Base-by-base conservation (phyloP, 495 filamentous ascomycete species). In the Barbatosphaeria neglecta region DNA sequence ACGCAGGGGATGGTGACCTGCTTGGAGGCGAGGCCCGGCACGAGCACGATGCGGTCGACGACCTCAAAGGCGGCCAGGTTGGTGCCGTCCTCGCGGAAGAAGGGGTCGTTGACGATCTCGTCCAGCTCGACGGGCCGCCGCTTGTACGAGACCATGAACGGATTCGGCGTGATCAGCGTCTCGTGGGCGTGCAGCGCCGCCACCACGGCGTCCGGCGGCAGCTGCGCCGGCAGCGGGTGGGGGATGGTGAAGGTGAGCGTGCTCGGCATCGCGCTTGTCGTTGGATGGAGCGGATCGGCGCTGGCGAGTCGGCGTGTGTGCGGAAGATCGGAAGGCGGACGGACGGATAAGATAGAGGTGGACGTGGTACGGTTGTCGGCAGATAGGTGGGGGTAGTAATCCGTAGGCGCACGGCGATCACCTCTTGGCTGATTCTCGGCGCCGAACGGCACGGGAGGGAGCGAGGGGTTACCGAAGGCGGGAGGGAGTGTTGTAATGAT, bases 81-180 rank as follows among this genome's bases (percentile, higher is more conserved):
- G n/a, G n/a, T 33, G 22, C 59, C 57, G 47, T 58, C 50, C 0
- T 53, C 39, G 44, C 22, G 50, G 53, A 67, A 69, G 42, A 64
- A 62, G 40, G 64, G 48, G 51, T 69, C 66, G 38, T 56, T 48
- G 17, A 50, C 56, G 23, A 64, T 44, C 37, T 57, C 55, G 1
- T 41, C 38, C 45, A 48, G 3, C 6, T 52, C 42, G n/a, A 67
- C 43, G 15, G 46, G 48, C 25, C 54, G 59, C 16, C 54, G 49
- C 18, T 56, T 44, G 49, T 59, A 66, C 22, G 43, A 37, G 17
- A 51, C 46, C 16, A 63, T 47, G 46, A 60, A 60, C 11, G 52
- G 52, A 47, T 64, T 65, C 17, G 60, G 53, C n/a, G 41, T 52
- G 47, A 69, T 63, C n/a, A 69, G 56, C 11, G 66, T 53, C 27